Conservation (phyloP, 2,329 filamentous ascomycete genomes). For the Davidsoniella eucalypti region DNA sequence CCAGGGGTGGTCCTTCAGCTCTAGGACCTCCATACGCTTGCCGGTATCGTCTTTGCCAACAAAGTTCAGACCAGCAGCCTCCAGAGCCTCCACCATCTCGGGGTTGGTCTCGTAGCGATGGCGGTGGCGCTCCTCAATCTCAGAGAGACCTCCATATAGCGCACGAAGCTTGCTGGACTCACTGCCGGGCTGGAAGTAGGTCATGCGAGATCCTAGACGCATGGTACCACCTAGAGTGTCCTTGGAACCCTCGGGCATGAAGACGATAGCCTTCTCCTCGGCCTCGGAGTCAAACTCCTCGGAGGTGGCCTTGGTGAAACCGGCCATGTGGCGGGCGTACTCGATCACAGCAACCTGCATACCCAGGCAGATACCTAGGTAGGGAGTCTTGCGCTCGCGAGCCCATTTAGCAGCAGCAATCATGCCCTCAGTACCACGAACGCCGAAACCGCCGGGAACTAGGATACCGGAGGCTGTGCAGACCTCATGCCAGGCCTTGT, state of each 20-base stretch:
- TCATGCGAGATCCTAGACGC: constrained; percentile 62
- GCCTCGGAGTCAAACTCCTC: constrained; percentile 40
- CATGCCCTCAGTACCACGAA: constrained; percentile 78
- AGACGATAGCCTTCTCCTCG: constrained; percentile 60
- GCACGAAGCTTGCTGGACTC: constrained; percentile 66
- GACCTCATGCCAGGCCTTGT: constrained; percentile 73
- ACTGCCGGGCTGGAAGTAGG: constrained; percentile 55
- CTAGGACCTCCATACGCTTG: constrained; percentile 67
- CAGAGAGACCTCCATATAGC: constrained; percentile 46
- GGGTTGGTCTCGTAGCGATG: constrained; percentile 90
- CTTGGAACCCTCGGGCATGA: constrained; percentile 63
- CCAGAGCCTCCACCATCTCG: constrained; percentile 50
- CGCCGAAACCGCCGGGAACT: constrained; percentile 64
- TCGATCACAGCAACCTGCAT: constrained; percentile 92
- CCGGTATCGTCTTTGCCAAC: constrained; percentile 66
- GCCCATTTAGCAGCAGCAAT: constrained; percentile 76
- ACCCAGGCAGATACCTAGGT: constrained; percentile 77
- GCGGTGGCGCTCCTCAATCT: constrained; percentile 59
- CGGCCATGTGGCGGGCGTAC: constrained; percentile 60
- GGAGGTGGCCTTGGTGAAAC: constrained; percentile 37
- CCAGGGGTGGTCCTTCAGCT: constrained; percentile 69
- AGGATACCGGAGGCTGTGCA: constrained; percentile 49
- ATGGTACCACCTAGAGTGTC: constrained; percentile 60
- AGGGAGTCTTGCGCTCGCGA: constrained; percentile 63
- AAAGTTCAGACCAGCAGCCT: constrained; percentile 54